These are phyloP conservation scores for Cylindrotheca fusiformis DNA, from an alignment of 108 stramenopile genomes.

Conservation along the genomic window DNA sequence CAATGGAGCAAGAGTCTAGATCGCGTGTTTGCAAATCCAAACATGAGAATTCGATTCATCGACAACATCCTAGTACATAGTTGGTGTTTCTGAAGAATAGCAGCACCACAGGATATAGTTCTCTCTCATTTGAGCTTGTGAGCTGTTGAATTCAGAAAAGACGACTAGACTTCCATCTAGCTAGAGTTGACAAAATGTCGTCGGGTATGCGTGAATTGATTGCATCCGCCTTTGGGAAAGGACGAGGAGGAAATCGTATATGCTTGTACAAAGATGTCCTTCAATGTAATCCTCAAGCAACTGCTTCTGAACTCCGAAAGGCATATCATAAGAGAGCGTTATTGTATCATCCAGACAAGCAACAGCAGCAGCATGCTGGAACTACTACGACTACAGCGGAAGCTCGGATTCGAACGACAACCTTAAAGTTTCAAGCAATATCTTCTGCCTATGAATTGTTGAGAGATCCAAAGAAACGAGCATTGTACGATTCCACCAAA, in stretches of 20 bases:
- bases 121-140: no score
- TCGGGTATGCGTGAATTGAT: background rate
- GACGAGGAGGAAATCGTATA: no score
- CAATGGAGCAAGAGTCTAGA: no score
- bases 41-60: no score
- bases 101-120: no score
- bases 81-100: no score
- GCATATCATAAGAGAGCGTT: constrained; percentile 75
- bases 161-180: no score
- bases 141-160: no score
- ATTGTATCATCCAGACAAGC: constrained; percentile 78
- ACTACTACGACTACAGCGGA: background rate
- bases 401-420: background rate
- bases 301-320: constrained; percentile 63
- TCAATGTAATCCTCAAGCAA: constrained; percentile 39
- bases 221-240: constrained; percentile 54
- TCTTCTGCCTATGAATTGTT: constrained; percentile 42
- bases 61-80: no score
- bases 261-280: constrained; percentile 69
- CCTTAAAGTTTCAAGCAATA: constrained; percentile 54
- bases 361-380: constrained; percentile 31
- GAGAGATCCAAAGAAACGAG: constrained; percentile 35
- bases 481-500: constrained; percentile 64
- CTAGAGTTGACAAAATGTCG: no score
- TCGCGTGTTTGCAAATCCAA: no score